A percentile compares a stretch with the other conserved stretches of the same genome.
phyloP scores from a whole-genome alignment of 176 grass and related monocot species.

The Phoenix roebelenii region DNA sequence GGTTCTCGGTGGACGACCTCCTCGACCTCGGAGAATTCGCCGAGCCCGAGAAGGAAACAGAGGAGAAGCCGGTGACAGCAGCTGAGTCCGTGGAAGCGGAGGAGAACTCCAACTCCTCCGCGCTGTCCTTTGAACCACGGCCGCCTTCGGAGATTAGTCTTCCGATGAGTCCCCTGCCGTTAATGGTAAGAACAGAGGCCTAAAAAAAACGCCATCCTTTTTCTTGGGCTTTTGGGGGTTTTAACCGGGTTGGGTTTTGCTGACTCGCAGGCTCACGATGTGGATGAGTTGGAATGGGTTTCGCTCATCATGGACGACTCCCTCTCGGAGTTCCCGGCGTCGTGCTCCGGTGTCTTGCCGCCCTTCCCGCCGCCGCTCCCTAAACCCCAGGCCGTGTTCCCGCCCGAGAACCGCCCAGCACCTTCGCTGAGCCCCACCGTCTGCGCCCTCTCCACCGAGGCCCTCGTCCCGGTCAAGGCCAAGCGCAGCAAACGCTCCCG shows the following conservation, averaged over 20 bases:
- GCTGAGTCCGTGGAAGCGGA: neutral
- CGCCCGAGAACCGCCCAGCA: no score
- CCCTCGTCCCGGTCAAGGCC: constrained; percentile 55
- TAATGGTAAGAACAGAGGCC: neutral
- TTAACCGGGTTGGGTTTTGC: neutral
- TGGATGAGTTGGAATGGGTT: constrained; percentile 85
- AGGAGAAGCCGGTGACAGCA: neutral
- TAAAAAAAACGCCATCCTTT: neutral
- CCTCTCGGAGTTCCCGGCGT: constrained; percentile 49
- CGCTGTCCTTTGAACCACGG: constrained; percentile 32
- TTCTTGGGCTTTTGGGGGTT: no score
- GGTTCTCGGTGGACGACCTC: constrained; percentile 76
- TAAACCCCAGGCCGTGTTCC: neutral
- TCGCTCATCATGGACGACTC: constrained; percentile 92
- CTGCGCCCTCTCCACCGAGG: constrained; percentile 60
- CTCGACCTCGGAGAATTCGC: constrained; percentile 74
- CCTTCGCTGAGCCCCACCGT: constrained; percentile 29
- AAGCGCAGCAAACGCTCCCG: constrained; percentile 67
- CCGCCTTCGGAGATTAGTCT: constrained; percentile 47
- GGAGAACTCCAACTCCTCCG: neutral
- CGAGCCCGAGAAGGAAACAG: constrained; percentile 23
- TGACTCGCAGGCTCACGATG: constrained; percentile 52
- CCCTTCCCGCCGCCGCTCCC: constrained; percentile 15
- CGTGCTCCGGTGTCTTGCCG: constrained; percentile 5
- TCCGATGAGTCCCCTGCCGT: constrained; percentile 32